A percentile compares a stretch with the other conserved stretches of the same genome.
Evolutionary conservation across 106 monocot species (phyloP).

Genomic region (Amphibolis antarctica): DNA sequence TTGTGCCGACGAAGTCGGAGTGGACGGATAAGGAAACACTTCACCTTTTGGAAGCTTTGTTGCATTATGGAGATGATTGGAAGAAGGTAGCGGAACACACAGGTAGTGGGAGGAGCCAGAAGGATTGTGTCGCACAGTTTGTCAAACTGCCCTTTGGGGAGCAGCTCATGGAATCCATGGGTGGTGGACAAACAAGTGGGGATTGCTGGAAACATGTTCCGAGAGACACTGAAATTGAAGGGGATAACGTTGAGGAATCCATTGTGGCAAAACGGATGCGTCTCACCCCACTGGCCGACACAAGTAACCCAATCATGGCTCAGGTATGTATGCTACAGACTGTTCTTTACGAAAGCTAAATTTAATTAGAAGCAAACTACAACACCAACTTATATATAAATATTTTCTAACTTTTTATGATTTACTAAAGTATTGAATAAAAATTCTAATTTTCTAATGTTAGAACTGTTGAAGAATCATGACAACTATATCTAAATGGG

Average conservation of each 20-base stretch:
- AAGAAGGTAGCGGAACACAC: slow-evolving; percentile 87
- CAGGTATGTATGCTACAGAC: slow-evolving; percentile 44
- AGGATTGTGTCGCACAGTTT: slow-evolving; percentile 80
- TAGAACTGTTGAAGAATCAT: no score
- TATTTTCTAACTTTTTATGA: no score
- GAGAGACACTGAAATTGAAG: slow-evolving; percentile 7
- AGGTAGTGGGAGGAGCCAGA: slow-evolving; percentile 54
- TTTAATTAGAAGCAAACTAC: not conserved
- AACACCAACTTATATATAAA: no score
- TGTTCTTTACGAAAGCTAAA: not conserved
- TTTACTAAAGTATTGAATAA: no score
- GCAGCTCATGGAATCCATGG: slow-evolving; percentile 50
- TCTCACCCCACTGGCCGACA: slow-evolving; percentile 73
- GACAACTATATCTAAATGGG: no score
- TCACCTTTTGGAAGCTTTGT: slow-evolving; percentile 80
- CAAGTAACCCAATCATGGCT: slow-evolving; percentile 96
- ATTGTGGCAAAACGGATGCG: slow-evolving; percentile 30
- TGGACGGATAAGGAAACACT: slow-evolving; percentile 98
- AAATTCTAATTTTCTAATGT: no score
- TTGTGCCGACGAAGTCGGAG: slow-evolving; percentile 39
- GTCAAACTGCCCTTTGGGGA: slow-evolving; percentile 81
- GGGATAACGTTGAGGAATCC: slow-evolving; percentile 10
- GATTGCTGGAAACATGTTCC: slow-evolving; percentile 6
- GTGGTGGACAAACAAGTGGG: slow-evolving; percentile 8
- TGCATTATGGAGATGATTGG: slow-evolving; percentile 90